Conservation (phyloP, 805 yeast genomes). For the Torulaspora franciscae region DNA sequence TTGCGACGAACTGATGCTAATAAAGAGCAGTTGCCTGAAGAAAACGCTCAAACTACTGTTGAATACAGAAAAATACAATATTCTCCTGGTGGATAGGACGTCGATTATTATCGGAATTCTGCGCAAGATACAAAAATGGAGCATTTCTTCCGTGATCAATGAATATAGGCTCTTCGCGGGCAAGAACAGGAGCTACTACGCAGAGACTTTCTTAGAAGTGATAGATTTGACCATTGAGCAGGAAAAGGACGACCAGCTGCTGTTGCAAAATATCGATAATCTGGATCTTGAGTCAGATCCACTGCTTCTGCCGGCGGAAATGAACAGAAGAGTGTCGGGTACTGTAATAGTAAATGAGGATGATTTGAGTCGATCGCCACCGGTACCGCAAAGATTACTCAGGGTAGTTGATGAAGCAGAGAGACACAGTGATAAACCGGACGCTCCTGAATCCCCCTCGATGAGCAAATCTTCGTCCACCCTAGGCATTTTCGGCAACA, state of each 20-base stretch:
- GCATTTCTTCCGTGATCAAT: slow-evolving; percentile 71
- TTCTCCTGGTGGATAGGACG: slow-evolving; percentile 73
- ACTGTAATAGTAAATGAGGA: slow-evolving; percentile 26
- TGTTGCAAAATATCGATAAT: slow-evolving; percentile 9
- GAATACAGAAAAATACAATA: slow-evolving; percentile 57
- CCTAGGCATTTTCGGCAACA: slow-evolving; percentile 34
- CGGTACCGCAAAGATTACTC: slow-evolving; percentile 28
- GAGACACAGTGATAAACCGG: slow-evolving; percentile 5
- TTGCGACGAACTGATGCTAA: slow-evolving; percentile 68
- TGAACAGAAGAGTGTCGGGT: slow-evolving; percentile 16
- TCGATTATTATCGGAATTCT: slow-evolving; percentile 76
- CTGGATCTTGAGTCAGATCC: slow-evolving; percentile 2
- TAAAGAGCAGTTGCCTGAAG: slow-evolving; percentile 59
- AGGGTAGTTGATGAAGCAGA: slow-evolving; percentile 23
- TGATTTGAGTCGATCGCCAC: slow-evolving; percentile 27
- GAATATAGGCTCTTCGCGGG: slow-evolving; percentile 80
- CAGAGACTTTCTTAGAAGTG: slow-evolving; percentile 78
- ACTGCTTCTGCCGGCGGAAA: neutral
- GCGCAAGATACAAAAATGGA: slow-evolving; percentile 84
- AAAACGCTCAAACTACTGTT: slow-evolving; percentile 62
- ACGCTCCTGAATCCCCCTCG: slow-evolving; percentile 5
- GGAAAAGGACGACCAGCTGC: slow-evolving; percentile 19
- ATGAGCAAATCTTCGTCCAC: slow-evolving; percentile 23
- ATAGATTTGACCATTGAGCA: slow-evolving; percentile 42
- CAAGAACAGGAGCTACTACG: slow-evolving; percentile 66